Percentiles rank a stretch among this genome's conserved stretches.
These are phyloP conservation scores for Pseudogymnoascus sp. DNA, from an alignment of 2,329 filamentous ascomycete species.

Conservation along the genomic window DNA sequence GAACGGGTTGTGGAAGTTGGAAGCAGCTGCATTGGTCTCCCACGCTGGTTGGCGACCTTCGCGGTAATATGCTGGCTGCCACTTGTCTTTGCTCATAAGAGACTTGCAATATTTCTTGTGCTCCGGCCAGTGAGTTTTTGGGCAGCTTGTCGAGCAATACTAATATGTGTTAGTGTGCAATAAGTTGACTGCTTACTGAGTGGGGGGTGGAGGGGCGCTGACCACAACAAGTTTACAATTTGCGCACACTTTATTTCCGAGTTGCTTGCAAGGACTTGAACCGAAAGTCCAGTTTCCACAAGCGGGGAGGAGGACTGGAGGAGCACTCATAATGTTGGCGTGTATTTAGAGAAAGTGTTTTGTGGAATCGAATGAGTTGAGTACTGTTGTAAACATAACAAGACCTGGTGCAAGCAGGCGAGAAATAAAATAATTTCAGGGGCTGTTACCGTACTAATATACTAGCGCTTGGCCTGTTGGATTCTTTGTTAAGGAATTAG, in stretches of 20 bases:
- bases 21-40: background rate
- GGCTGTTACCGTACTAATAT: background rate
- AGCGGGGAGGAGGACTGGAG: constrained; percentile 10
- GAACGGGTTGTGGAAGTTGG: constrained; percentile 4
- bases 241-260: constrained; percentile 4
- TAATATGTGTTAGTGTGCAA: constrained; percentile 8
- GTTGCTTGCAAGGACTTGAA: constrained; percentile 6
- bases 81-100: constrained; percentile 14
- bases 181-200: background rate
- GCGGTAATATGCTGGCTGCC: constrained; percentile 14
- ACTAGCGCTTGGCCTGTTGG: background rate
- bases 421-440: background rate
- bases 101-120: constrained; percentile 18
- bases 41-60: constrained; percentile 13
- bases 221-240: constrained; percentile 12
- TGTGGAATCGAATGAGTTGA: background rate
- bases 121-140: constrained; percentile 16
- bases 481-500: background rate
- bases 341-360: background rate
- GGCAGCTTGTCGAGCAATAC: constrained; percentile 16
- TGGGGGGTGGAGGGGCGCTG: background rate
- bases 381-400: background rate
- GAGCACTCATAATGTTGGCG: constrained; percentile 3
- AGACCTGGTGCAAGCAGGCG: background rate
- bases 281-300: constrained; percentile 12